Conservation (phyloP, 202 grass and related monocot genomes). For the Hordeum pubiflorum region DNA sequence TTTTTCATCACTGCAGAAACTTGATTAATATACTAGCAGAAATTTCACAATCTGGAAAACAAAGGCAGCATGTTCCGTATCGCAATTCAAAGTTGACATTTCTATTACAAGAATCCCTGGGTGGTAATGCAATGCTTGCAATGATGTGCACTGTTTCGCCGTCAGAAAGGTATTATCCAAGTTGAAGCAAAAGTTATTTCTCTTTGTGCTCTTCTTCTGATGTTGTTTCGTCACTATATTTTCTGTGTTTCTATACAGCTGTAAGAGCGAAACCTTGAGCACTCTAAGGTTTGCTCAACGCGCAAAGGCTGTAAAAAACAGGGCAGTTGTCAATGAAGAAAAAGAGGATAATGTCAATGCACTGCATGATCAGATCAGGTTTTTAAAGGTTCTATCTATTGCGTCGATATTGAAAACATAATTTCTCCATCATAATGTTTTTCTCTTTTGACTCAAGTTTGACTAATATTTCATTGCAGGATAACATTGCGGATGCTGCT, state of each 20-base stretch:
- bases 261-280: constrained; percentile 82
- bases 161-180: constrained; percentile 51
- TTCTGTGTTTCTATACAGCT: constrained; percentile 49
- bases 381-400: constrained; percentile 52
- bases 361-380: constrained; percentile 60
- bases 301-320: constrained; percentile 90
- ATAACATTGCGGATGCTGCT: constrained; percentile 34
- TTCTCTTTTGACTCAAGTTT: constrained; percentile 17
- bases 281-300: constrained; percentile 93
- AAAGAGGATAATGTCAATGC: constrained; percentile 77
- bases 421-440: neutral
- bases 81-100: constrained; percentile 93
- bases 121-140: constrained; percentile 93
- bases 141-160: constrained; percentile 92
- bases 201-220: neutral
- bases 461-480: constrained; percentile 34
- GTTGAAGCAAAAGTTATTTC: neutral
- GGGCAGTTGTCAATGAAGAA: constrained; percentile 80
- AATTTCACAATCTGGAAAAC: constrained; percentile 77
- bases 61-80: constrained; percentile 72
- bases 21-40: constrained; percentile 92
- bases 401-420: neutral
- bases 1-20: constrained; percentile 56
- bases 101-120: constrained; percentile 89
- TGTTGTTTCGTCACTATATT: constrained; percentile 8